Evolutionary conservation across 257 asterid genomes (phyloP).

Genomic region (Nicotiana benthamiana): DNA sequence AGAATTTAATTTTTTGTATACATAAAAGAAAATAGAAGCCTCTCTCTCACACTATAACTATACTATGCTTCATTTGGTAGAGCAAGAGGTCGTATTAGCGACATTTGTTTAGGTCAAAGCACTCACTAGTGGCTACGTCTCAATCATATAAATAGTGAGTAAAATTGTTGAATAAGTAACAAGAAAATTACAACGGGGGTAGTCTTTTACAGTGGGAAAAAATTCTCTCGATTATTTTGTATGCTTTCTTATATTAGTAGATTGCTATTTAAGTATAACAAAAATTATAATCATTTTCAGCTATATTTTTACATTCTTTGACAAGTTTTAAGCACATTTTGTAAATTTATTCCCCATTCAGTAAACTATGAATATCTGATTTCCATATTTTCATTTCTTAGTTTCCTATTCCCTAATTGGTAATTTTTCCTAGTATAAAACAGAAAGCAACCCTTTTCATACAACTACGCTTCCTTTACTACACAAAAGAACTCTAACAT

Average conservation of each 20-base stretch:
- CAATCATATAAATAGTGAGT: neutral
- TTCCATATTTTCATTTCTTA: neutral
- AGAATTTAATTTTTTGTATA: too few relatives aligned
- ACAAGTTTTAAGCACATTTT: too few relatives aligned
- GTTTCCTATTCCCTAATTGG: neutral
- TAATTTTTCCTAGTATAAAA: neutral
- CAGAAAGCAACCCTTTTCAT: neutral
- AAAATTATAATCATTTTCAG: too few relatives aligned
- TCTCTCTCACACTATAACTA: neutral
- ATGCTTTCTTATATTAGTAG: too few relatives aligned
- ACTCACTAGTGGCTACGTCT: neutral
- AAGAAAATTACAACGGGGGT: neutral
- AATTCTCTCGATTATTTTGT: too few relatives aligned
- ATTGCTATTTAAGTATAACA: too few relatives aligned
- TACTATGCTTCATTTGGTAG: neutral
- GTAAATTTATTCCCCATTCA: neutral
- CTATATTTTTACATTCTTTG: too few relatives aligned
- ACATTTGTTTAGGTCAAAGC: neutral
- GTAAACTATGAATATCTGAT: neutral
- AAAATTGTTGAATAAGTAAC: neutral
- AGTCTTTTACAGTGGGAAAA: too few relatives aligned
- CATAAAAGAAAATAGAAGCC: neutral
- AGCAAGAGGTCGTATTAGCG: neutral
- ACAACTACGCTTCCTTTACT: neutral
- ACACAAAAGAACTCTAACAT: neutral